A percentile compares a stretch with the other conserved stretches of the same genome.
Conservation (phyloP, 1,284 basidiomycete species). For the Irpex rosettiformis region DNA sequence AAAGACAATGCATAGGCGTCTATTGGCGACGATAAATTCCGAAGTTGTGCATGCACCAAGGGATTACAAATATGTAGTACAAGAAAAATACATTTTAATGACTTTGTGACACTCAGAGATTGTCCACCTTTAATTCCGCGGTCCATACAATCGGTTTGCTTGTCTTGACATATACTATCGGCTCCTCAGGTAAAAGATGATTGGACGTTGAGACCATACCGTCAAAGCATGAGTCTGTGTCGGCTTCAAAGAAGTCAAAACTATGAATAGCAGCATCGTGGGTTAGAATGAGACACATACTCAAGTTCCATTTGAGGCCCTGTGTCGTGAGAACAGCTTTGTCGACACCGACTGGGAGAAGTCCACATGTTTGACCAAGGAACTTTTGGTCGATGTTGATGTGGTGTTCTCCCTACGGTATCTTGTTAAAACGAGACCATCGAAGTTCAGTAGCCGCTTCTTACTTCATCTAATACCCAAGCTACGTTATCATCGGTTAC, state of each 20-base stretch:
- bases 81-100: background rate
- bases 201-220: slow-evolving; percentile 91
- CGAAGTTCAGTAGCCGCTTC: slow-evolving; percentile 25
- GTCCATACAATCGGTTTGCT: slow-evolving; percentile 85
- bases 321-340: slow-evolving; percentile 74
- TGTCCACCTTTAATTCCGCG: slow-evolving; percentile 26
- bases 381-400: slow-evolving; percentile 71
- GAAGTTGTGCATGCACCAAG: background rate
- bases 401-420: slow-evolving; percentile 69
- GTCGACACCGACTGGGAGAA: slow-evolving; percentile 85
- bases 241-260: slow-evolving; percentile 32
- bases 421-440: background rate
- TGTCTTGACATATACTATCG: slow-evolving; percentile 69
- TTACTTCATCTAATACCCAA: slow-evolving; percentile 82
- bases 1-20: background rate
- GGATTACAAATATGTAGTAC: background rate
- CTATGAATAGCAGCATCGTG: background rate
- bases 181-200: slow-evolving; percentile 67
- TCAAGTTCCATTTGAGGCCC: slow-evolving; percentile 89
- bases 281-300: slow-evolving; percentile 40
- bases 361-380: slow-evolving; percentile 88
- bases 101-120: background rate
- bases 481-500: slow-evolving; percentile 86
- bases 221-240: slow-evolving; percentile 71
- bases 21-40: background rate